These are phyloP conservation scores for Gregarina niphandrodes DNA, from an alignment of 169 alveolate species.

Conservation along the genomic window DNA sequence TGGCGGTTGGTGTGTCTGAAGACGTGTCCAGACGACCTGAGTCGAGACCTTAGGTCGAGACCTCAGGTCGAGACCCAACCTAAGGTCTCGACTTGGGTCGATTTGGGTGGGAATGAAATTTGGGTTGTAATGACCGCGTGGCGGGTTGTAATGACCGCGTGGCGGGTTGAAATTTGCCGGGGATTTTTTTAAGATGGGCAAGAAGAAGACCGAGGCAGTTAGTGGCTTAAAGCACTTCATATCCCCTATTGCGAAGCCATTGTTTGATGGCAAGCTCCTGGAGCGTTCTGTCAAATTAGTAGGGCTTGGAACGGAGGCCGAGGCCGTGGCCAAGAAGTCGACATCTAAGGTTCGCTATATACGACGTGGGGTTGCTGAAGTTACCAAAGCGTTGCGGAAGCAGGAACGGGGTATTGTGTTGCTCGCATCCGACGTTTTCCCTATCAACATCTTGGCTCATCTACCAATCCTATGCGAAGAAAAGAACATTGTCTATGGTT, in stretches of 20 bases:
- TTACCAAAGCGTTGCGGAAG: constrained; percentile 69
- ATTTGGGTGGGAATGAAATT: too few relatives aligned
- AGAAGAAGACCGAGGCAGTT: too few relatives aligned
- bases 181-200: too few relatives aligned
- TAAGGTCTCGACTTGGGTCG: too few relatives aligned
- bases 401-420: constrained; percentile 61
- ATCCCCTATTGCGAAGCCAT: constrained; percentile 75
- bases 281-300: constrained; percentile 54
- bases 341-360: constrained; percentile 28
- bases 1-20: too few relatives aligned
- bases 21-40: too few relatives aligned
- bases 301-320: constrained; percentile 34
- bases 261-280: constrained; percentile 53
- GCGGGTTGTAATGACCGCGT: too few relatives aligned
- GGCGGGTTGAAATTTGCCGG: too few relatives aligned
- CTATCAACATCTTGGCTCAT: constrained; percentile 79
- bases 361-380: constrained; percentile 80
- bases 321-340: constrained; percentile 13
- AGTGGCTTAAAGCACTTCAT: too few relatives aligned
- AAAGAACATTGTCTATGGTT: constrained; percentile 61
- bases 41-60: too few relatives aligned
- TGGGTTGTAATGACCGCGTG: too few relatives aligned
- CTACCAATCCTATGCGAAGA: constrained; percentile 80
- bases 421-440: constrained; percentile 80
- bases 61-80: too few relatives aligned